Base-by-base conservation (phyloP, 1,139 yeast species). In the Hansenula lynferdii region DNA sequence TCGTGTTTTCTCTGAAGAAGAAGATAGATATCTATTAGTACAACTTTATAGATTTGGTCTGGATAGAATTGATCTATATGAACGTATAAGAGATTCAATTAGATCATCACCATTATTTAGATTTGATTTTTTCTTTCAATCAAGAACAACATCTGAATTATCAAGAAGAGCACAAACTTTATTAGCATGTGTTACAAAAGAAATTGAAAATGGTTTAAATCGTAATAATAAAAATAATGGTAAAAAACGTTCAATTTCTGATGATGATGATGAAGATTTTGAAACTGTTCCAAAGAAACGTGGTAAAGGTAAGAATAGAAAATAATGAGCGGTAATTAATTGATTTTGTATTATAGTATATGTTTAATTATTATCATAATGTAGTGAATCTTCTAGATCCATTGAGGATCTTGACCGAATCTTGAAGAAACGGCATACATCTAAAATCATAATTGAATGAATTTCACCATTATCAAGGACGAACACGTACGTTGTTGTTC, bases 121-220 rank as follows among this genome's bases (percentile, higher is more conserved):
- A 50, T 73, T 79, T 56, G 90, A 85, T 57, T 82, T 76, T 53
- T 84, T 81, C 62, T 69, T 84, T 51, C 86, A 79, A 49, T 77
- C 85, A 42, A 69, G 92, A 57, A 77, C 77, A 19, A 64, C 78
- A 0, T 65, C 75, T 8, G 94, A 84, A 56, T 61, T 84, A 31
- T 69, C 79, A 12, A 74, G 92, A 63, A 69, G 95, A 51, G 77
- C 86, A 43, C 71, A 71, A 38, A 80, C 90, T 0, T 62, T 85
- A 45, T 61, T 84, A 40, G 77, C 76, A 8, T 78, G 86, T 55
- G 66, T 84, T 27, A 70, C 77, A 42, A 80, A 75, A 53, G 94
- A 84, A 54, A 69, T 76, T 35, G 67, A 61, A 30, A 31, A 35
- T 8, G 22, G 36, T 11, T n/a, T n/a, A n/a, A n/a, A n/a, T n/a